Conservation (phyloP, 2,329 filamentous ascomycete genomes). For the Claviceps pusilla region DNA sequence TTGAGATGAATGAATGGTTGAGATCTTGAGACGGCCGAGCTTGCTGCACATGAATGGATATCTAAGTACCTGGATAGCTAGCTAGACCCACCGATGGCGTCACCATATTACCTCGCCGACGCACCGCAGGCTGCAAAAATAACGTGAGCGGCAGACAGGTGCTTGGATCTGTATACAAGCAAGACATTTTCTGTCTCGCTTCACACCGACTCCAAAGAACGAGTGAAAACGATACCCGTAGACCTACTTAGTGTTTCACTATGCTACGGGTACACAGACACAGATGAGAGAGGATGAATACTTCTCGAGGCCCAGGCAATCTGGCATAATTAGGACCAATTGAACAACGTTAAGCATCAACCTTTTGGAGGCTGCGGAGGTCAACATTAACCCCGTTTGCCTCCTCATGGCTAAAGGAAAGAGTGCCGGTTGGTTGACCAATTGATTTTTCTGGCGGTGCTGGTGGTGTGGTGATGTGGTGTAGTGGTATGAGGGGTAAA, state of each 20-base stretch:
- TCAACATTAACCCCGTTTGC: too few relatives aligned
- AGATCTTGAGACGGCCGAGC: neutral
- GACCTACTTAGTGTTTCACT: too few relatives aligned
- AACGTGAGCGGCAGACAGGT: neutral
- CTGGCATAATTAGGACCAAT: too few relatives aligned
- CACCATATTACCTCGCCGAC: neutral
- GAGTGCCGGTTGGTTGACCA: neutral
- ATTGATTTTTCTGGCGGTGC: neutral
- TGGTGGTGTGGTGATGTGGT: neutral
- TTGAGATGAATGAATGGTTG: neutral
- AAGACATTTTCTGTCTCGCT: too few relatives aligned
- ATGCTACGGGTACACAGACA: too few relatives aligned
- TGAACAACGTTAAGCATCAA: too few relatives aligned
- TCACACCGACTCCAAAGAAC: too few relatives aligned
- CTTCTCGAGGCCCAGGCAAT: too few relatives aligned
- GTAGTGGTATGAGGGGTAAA: too few relatives aligned
- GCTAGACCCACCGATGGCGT: constrained; percentile 4
- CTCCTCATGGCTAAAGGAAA: neutral
- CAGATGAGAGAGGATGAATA: too few relatives aligned
- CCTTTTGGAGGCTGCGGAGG: too few relatives aligned
- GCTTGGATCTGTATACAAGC: neutral
- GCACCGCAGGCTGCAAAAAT: neutral
- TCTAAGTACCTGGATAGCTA: constrained; percentile 2
- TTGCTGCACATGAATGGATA: neutral
- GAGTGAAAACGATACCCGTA: too few relatives aligned